These are phyloP conservation scores for Olyra latifolia DNA, from an alignment of 176 grass and related monocot species.

Conservation along the genomic window DNA sequence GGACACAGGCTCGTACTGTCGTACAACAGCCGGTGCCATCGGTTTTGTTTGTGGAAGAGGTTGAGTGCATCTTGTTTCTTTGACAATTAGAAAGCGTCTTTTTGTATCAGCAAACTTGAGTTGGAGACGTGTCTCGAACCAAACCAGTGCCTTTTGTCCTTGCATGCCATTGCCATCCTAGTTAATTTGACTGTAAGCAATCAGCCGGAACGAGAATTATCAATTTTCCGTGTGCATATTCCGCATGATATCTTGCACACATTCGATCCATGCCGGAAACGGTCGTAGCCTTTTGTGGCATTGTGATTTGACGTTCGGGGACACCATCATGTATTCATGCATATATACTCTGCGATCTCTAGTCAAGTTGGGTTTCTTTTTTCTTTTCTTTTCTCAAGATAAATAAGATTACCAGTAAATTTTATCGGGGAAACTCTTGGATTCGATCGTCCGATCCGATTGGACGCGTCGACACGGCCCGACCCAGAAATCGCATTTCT, in stretches of 20 bases:
- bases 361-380: too few species aligned
- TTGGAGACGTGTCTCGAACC: not conserved
- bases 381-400: too few species aligned
- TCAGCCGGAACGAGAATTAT: not conserved
- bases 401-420: too few species aligned
- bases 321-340: not conserved
- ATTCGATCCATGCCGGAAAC: too few species aligned
- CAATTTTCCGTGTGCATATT: not conserved
- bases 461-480: too few species aligned
- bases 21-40: not conserved
- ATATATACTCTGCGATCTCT: too few species aligned
- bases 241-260: not conserved
- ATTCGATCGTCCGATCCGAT: too few species aligned
- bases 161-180: too few species aligned
- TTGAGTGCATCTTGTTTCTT: not conserved
- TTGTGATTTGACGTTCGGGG: not conserved
- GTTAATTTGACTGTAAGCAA: conserved; percentile 28
- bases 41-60: conserved; percentile 24
- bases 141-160: too few species aligned
- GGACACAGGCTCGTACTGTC: not conserved
- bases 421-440: too few species aligned
- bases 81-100: not conserved
- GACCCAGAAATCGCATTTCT: too few species aligned
- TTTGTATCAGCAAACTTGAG: not conserved
- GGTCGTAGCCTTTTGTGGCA: too few species aligned